Base-by-base conservation (phyloP, 2,329 filamentous ascomycete genomes). In the Stagonosporopsis chrysanthemi region DNA sequence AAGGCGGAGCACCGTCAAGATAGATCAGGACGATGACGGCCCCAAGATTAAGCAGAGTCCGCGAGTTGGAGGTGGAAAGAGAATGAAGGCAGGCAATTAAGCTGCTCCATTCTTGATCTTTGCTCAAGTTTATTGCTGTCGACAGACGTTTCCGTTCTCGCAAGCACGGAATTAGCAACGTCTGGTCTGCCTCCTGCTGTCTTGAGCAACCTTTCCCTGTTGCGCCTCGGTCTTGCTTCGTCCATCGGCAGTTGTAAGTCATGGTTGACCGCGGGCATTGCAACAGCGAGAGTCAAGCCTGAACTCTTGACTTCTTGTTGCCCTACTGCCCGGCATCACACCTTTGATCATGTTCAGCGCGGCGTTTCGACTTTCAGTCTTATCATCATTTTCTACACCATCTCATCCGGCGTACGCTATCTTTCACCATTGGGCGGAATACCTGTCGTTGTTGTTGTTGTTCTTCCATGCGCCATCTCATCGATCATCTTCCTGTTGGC, bases 1-100 rank as follows among this genome's bases (percentile, higher is more conserved):
- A 56, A 81, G 86, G 58, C 79, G 86, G 58, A 88, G 86, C 72
- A 82, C 82, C 14, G 84, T 86, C 54, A 88, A 88, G 71, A 75
- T 82, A 50, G 85, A 87, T 65, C 79, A 75, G 36, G 84, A 87
- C 43, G 84, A 85, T 41, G 78, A 73, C 8, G 75, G 72, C 22
- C 75, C 72, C n/a, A 71, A 62, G 14, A 43, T 70, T 24, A 87
- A 86, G 67, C 76, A 75, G 45, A 82, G 79, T 65, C 80, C 80
- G 24, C 71, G 79, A 22, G 73, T 79, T 8, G 70, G 70, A 44
- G 79, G 78, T 35, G 70, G 67, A 58, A 78, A 78, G 63, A 63
- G 72, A 41, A 68, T 74, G 60, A 75, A 75, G 60, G 66, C 57
- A 15, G 66, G 63, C 47, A 66, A 67, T 43, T 70, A 65, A 52